Percentiles rank a stretch among this genome's conserved stretches.
These are phyloP conservation scores for Candida pseudoviswanathii DNA, from an alignment of 1,139 yeast species.

Conservation along the genomic window DNA sequence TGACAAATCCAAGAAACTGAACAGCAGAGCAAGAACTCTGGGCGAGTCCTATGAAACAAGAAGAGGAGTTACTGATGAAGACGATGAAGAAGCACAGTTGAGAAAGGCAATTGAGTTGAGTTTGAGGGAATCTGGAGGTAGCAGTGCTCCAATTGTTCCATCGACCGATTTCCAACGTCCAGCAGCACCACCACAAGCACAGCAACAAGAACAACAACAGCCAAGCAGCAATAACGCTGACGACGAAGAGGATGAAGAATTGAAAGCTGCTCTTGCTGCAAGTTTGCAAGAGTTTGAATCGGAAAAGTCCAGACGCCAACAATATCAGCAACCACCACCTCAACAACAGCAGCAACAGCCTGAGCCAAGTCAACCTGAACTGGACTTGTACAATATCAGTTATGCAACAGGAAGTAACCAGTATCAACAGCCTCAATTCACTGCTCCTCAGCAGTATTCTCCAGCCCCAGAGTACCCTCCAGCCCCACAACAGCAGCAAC, in stretches of 20 bases:
- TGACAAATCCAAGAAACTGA: constrained; percentile 16
- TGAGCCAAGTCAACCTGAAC: constrained; percentile 21
- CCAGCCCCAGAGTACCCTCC: constrained; percentile 3
- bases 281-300: constrained; percentile 73
- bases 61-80: constrained; percentile 19
- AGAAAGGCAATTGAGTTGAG: constrained; percentile 79
- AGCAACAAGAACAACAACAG: constrained; percentile 13
- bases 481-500: constrained; percentile 12
- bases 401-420: constrained; percentile 11
- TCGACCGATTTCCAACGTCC: constrained; percentile 17
- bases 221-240: constrained; percentile 19
- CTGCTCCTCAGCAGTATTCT: constrained; percentile 5
- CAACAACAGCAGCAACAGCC: constrained; percentile 11
- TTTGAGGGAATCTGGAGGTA: constrained; percentile 53
- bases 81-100: constrained; percentile 75
- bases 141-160: constrained; percentile 16
- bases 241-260: constrained; percentile 83
- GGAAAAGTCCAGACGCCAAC: constrained; percentile 27
- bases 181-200: constrained; percentile 16
- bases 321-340: constrained; percentile 11
- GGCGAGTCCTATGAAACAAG: neutral
- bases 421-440: constrained; percentile 9
- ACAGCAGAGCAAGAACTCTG: neutral
- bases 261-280: constrained; percentile 96
- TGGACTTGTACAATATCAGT: constrained; percentile 32